Base-by-base conservation (phyloP, 768 basidiomycete species). In the Sistotremastrum suecicum region DNA sequence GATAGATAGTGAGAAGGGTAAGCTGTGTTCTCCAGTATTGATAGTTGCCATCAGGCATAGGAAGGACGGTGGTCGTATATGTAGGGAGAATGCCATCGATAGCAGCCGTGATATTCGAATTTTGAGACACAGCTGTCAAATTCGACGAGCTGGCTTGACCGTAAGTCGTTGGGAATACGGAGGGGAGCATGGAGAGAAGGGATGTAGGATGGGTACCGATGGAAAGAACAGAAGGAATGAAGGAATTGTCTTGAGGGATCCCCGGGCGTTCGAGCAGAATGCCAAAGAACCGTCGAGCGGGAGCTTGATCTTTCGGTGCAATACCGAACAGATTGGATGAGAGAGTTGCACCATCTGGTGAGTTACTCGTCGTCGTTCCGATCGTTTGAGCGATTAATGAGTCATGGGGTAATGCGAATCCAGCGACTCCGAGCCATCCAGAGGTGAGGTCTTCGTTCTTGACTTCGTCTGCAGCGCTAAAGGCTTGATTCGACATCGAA, bases 251-350 rank as follows among this genome's bases (percentile, higher is more conserved):
- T 20, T 20, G 20, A 20, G 20, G 20, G 20, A 20, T 20, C 9
- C 79, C 83, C 0, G 85, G 85, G 2, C 85, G 76, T 9, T 70
- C 70, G 40, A 88, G 75, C 5, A 76, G 62, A 20, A 87, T 64
- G 1, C 79, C 80, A 47, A 85, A 59, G 59, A 86, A 87, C 11
- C 75, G 75, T 5, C 71, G 61, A 3, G 72, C 54, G 0, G 84
- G 83, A 0, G 80, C 72, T 5, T 60, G 51, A 4, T 63, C 51
- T 6, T 57, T 33, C 7, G 80, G 79, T 0, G 78, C 73, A 48
- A 83, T 74, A 39, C 74, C 74, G 59, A 87, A 80, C 38, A 88
- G 63, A 51, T 86, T 86, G 11, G 81, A 79, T 0, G 76, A 63
- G 60, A 80, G 66, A 0, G 76, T 58, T 3, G 83, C 80, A 40